Evolutionary conservation across 2,329 filamentous ascomycete genomes (phyloP).

Genomic region (Scolecobasidium constrictum): DNA sequence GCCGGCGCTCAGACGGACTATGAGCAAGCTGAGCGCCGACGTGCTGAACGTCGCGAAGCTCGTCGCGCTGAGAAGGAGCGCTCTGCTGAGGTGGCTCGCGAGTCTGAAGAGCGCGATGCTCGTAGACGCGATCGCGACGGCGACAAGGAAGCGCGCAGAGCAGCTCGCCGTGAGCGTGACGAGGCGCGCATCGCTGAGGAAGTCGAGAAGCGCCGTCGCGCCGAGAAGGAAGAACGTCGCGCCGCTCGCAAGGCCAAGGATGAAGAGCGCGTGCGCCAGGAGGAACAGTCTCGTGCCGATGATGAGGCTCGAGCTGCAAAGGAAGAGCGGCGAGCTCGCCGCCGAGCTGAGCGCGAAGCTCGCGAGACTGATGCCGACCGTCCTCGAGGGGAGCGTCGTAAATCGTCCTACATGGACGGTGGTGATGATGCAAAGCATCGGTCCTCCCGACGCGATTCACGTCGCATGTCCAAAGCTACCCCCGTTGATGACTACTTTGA

Average conservation of each 20-base stretch:
- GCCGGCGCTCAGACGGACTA: conserved; percentile 9
- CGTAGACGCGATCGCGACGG: conserved; percentile 8
- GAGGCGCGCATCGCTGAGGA: conserved; percentile 6
- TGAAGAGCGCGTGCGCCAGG: conserved; percentile 20
- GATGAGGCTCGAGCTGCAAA: conserved; percentile 13
- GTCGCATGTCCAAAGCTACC: conserved; percentile 1
- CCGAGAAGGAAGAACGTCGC: conserved; percentile 10
- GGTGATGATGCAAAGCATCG: conserved; percentile 23
- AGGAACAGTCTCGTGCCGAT: conserved; percentile 14
- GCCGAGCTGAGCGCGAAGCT: conserved; percentile 12
- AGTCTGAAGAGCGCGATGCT: conserved; percentile 4
- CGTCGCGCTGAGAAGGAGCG: conserved; percentile 9
- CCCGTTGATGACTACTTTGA: conserved; percentile 9
- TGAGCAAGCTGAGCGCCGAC: conserved; percentile 11
- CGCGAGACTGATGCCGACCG: conserved; percentile 25
- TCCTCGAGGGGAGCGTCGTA: conserved; percentile 22
- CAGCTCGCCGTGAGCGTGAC: conserved; percentile 6
- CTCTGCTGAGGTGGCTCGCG: conserved; percentile 9
- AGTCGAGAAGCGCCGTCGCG: conserved; percentile 9
- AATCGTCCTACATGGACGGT: conserved; percentile 23
- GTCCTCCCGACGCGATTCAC: conserved; percentile 1
- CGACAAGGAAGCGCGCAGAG: conserved; percentile 4
- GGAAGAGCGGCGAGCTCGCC: conserved; percentile 26
- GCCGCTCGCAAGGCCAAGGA: conserved; percentile 7
- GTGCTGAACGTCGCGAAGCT: conserved; percentile 10